phyloP scores from a whole-genome alignment of 2,329 filamentous ascomycete species.

The Parasarocladium wereldwijsianum region DNA sequence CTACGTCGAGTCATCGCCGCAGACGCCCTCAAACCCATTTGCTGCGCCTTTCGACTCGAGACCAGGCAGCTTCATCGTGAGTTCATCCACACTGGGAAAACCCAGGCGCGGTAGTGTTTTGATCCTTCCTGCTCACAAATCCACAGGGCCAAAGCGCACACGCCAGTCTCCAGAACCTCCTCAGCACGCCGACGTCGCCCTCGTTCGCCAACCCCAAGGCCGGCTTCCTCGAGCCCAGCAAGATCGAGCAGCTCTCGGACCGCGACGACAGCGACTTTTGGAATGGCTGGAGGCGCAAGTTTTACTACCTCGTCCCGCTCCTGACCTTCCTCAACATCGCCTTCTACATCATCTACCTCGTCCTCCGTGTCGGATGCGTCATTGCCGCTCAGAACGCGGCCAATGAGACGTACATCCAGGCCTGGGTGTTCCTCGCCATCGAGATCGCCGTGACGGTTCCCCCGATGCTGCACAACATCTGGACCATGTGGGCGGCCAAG shows the following conservation, averaged over 20 bases:
- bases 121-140: background rate
- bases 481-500: constrained; percentile 42
- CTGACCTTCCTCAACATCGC: constrained; percentile 24
- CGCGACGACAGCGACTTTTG: constrained; percentile 28
- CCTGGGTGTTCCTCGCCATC: constrained; percentile 42
- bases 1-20: background rate
- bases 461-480: constrained; percentile 39
- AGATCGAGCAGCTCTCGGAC: constrained; percentile 24
- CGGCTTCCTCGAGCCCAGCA: constrained; percentile 12
- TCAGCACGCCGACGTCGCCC: constrained; percentile 16
- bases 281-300: constrained; percentile 26
- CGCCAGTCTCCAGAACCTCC: constrained; percentile 11
- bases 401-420: constrained; percentile 26
- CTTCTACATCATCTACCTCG: constrained; percentile 34
- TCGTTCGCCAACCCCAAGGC: constrained; percentile 18
- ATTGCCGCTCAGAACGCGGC: constrained; percentile 30
- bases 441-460: constrained; percentile 39
- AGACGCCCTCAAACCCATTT: constrained; percentile 1
- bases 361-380: constrained; percentile 34
- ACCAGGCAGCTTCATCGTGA: constrained; percentile 4
- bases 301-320: constrained; percentile 23
- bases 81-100: background rate
- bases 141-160: constrained; percentile 4
- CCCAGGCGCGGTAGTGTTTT: no score
- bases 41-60: constrained; percentile 2